These are phyloP conservation scores for Apiospora koreana DNA, from an alignment of 2,329 filamentous ascomycete genomes.

Conservation along the genomic window DNA sequence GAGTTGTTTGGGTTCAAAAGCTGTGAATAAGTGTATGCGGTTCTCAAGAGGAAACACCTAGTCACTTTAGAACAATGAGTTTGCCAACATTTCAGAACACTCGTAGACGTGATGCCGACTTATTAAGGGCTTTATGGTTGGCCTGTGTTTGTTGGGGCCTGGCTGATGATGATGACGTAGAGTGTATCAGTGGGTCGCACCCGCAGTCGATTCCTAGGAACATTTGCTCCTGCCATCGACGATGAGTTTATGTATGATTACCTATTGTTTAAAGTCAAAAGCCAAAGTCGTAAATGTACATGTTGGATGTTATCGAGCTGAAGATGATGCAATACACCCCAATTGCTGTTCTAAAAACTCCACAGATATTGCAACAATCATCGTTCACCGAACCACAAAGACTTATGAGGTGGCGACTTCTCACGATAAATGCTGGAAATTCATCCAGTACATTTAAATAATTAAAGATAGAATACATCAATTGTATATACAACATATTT, in stretches of 20 bases:
- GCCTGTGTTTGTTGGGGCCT: not conserved
- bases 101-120: not conserved
- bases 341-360: not conserved
- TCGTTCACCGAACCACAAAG: not conserved
- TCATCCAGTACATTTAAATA: not conserved
- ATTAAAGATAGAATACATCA: not conserved
- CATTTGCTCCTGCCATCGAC: slow-evolving; percentile 12
- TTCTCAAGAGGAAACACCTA: not conserved
- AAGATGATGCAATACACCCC: not conserved
- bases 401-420: not conserved
- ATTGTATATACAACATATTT: not conserved
- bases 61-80: not conserved
- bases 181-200: slow-evolving; percentile 10
- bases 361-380: not conserved
- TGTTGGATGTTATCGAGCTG: not conserved
- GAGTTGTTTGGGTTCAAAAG: not conserved
- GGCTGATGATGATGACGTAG: slow-evolving; percentile 12
- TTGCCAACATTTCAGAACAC: not conserved
- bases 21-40: not conserved
- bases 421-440: not conserved
- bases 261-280: not conserved
- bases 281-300: not conserved
- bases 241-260: not conserved
- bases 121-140: not conserved
- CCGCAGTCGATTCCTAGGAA: slow-evolving; percentile 10